Percentiles rank a stretch among this genome's conserved stretches.
These are phyloP conservation scores for Aspergillus sp. DNA, from an alignment of 2,329 filamentous ascomycete genomes.

Conservation along the genomic window DNA sequence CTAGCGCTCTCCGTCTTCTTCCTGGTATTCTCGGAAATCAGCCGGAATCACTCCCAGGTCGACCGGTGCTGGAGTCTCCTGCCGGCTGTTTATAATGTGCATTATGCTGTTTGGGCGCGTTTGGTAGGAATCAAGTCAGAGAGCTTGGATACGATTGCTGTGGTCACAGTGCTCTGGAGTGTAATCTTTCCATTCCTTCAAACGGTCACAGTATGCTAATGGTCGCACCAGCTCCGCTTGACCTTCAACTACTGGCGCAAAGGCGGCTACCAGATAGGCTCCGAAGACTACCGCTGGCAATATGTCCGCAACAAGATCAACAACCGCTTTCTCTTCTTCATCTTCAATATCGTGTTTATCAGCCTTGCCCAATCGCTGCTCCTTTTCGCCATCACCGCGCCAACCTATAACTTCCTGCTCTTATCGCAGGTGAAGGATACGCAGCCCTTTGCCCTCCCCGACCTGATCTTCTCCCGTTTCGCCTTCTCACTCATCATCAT, in stretches of 20 bases:
- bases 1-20: slow-evolving; percentile 64
- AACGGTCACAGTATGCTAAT: slow-evolving; percentile 4
- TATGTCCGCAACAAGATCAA: slow-evolving; percentile 60
- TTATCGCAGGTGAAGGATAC: slow-evolving; percentile 54
- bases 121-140: slow-evolving; percentile 61
- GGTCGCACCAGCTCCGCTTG: slow-evolving; percentile 54
- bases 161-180: slow-evolving; percentile 69
- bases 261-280: slow-evolving; percentile 80
- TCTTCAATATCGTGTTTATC: slow-evolving; percentile 88
- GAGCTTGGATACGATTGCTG: slow-evolving; percentile 63
- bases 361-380: slow-evolving; percentile 73
- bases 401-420: slow-evolving; percentile 76
- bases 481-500: slow-evolving; percentile 53
- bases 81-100: slow-evolving; percentile 75
- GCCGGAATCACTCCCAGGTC: slow-evolving; percentile 93
- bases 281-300: slow-evolving; percentile 91
- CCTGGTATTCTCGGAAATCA: slow-evolving; percentile 70
- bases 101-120: slow-evolving; percentile 77
- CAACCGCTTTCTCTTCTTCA: slow-evolving; percentile 68
- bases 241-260: slow-evolving; percentile 97
- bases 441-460: slow-evolving; percentile 50
- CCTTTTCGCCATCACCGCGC: slow-evolving; percentile 68
- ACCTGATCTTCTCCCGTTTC: slow-evolving; percentile 48
- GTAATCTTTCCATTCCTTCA: slow-evolving; percentile 41
- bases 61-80: slow-evolving; percentile 88